Percentiles rank a stretch among this genome's conserved stretches.
phyloP scores from a whole-genome alignment of 2,329 filamentous ascomycete species.

The Madurella mycetomatis region DNA sequence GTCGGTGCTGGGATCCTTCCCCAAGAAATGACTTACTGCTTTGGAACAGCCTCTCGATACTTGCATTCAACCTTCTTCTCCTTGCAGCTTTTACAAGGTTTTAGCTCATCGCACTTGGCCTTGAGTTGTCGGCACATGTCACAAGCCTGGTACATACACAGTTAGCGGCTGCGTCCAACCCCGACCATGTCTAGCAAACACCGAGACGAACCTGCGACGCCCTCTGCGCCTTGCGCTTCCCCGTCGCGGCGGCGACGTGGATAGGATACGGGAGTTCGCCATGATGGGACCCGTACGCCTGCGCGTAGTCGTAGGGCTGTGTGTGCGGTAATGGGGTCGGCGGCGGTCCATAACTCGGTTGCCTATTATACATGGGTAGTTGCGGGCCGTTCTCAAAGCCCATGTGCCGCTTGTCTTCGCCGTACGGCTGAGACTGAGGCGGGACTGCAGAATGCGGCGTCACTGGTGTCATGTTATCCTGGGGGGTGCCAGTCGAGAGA shows the following conservation, averaged over 20 bases:
- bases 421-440: conserved; percentile 35
- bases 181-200: neutral
- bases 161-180: neutral
- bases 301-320: conserved; percentile 32
- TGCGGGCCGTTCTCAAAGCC: conserved; percentile 47
- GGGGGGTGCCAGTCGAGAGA: conserved; percentile 45
- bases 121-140: conserved; percentile 84
- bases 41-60: conserved; percentile 86
- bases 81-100: conserved; percentile 79
- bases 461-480: conserved; percentile 33
- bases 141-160: conserved; percentile 62
- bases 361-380: conserved; percentile 36
- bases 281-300: conserved; percentile 31
- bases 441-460: conserved; percentile 35
- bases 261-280: conserved; percentile 38
- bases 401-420: conserved; percentile 50
- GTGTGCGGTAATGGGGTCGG: conserved; percentile 39
- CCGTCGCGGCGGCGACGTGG: conserved; percentile 41
- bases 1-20: neutral
- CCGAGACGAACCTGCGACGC: conserved; percentile 52
- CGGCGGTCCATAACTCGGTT: conserved; percentile 39
- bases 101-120: conserved; percentile 85
- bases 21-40: conserved; percentile 87
- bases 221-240: conserved; percentile 60
- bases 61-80: conserved; percentile 81